Base-by-base conservation (phyloP, 225 moss, liverwort and hornwort species). In the Asterella californica region DNA sequence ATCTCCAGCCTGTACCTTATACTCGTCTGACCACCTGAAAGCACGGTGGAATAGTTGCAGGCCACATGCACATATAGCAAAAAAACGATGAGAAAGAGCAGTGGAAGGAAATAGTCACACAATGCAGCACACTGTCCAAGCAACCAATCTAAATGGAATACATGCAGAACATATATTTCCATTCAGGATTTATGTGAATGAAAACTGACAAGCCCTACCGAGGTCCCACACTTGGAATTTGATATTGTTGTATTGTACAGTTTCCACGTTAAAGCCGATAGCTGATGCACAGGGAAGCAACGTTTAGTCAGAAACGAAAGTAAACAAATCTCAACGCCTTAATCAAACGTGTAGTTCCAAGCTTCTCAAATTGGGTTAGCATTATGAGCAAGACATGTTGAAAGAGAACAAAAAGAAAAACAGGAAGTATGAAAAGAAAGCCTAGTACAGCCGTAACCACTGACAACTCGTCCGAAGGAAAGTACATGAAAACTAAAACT, bases 181-280 rank as follows among this genome's bases (percentile, higher is more conserved):
- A 42, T 42, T 49, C 10, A 19, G 42, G 22, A 12, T 46, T 9
- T n/a, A 42, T 19, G 17, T 5, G 21, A 57, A 57, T 71, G 46
- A 48, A 30, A 48, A 2, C 48, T 25, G 63, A 22, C 18, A 36
- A 25, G 47, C 83, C 86, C 12, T 79, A 96, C 95, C 95, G 86
- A 96, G 88, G 89, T 96, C 95, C 95, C 95, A 96, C 48, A 96
- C 95, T 96, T 96, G 95, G 81, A 96, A 96, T 84, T 96, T 96
- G 59, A 96, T 96, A 82, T 96, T 96, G 85, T 94, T 96, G 90
- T 96, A 94, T 74, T 96, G 96, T 79, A 96, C 96, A 77, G 96
- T 96, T 88, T 96, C 96, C 89, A 96, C 96, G 81, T 96, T 96
- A 82, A 96, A 96, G 37, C 96, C 96, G 83, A 96, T 93, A 53